These are phyloP conservation scores for Cercospora berteroae DNA, from an alignment of 2,329 filamentous ascomycete genomes.

Conservation along the genomic window DNA sequence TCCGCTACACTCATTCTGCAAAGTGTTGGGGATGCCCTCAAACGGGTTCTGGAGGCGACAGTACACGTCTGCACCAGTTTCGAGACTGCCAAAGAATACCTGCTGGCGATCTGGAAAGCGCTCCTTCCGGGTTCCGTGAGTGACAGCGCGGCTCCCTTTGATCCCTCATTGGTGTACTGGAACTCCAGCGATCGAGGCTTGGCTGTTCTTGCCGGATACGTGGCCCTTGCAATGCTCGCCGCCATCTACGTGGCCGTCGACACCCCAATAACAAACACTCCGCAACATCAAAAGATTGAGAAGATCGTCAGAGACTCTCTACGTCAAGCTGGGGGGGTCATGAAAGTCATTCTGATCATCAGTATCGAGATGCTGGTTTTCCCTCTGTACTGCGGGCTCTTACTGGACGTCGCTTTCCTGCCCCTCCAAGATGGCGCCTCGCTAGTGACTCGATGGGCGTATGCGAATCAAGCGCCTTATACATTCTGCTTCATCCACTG, in stretches of 20 bases:
- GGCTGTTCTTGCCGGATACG: constrained; percentile 79
- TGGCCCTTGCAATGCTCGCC: constrained; percentile 70
- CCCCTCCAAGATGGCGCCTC: constrained; percentile 84
- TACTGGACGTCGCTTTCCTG: constrained; percentile 83
- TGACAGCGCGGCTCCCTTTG: constrained; percentile 29
- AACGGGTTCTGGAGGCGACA: constrained; percentile 19
- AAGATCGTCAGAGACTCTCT: constrained; percentile 76
- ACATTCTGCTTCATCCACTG: constrained; percentile 96
- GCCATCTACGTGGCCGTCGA: constrained; percentile 76
- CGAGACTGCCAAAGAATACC: constrained; percentile 20
- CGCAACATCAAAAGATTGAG: constrained; percentile 60
- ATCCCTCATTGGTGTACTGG: constrained; percentile 45
- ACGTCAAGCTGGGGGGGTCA: constrained; percentile 89
- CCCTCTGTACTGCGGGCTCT: constrained; percentile 87
- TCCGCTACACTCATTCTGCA: constrained; percentile 22
- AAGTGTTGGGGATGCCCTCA: constrained; percentile 8
- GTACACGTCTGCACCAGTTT: constrained; percentile 16
- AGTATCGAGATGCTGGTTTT: constrained; percentile 99
- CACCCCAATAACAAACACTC: constrained; percentile 66
- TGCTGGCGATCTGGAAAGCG: constrained; percentile 23
- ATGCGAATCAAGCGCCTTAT: constrained; percentile 74
- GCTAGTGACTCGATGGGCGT: constrained; percentile 71
- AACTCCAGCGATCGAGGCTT: constrained; percentile 57
- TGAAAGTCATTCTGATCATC: constrained; percentile 98
- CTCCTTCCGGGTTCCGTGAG: constrained; percentile 25